Percentiles rank a stretch among this genome's conserved stretches.
phyloP scores from a whole-genome alignment of 495 filamentous ascomycete genomes.

The Xylaria nigripes region DNA sequence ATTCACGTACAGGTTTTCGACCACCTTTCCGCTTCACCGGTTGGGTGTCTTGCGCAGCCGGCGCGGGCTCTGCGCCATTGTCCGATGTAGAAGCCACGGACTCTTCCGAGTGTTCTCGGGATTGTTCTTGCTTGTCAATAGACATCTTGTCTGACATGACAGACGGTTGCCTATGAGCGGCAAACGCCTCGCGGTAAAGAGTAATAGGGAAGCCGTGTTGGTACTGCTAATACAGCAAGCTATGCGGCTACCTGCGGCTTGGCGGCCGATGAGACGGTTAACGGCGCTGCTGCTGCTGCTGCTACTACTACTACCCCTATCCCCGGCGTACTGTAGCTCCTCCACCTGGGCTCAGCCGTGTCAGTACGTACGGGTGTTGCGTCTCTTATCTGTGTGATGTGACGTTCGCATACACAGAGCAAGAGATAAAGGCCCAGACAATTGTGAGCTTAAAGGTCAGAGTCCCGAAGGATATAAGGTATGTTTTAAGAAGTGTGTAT shows the following conservation, averaged over 20 bases:
- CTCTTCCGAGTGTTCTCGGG: constrained; percentile 45
- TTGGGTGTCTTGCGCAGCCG: constrained; percentile 36
- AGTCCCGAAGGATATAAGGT: not conserved
- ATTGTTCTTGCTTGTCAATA: constrained; percentile 47
- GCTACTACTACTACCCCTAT: not conserved
- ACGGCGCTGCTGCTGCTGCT: not conserved
- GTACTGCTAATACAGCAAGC: not conserved
- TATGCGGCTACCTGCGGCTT: constrained; percentile 8
- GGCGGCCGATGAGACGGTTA: constrained; percentile 4
- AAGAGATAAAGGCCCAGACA: not conserved
- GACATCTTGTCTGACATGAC: constrained; percentile 53
- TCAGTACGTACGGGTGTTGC: not conserved
- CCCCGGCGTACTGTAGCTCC: constrained; percentile 1
- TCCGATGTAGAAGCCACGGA: constrained; percentile 49
- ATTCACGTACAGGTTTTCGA: constrained; percentile 79
- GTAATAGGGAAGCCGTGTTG: constrained; percentile 2
- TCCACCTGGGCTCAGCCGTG: constrained; percentile 1
- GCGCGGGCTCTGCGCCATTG: constrained; percentile 33
- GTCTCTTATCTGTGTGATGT: constrained; percentile 1
- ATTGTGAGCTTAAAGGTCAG: constrained; percentile 7
- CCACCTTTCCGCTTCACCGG: constrained; percentile 87
- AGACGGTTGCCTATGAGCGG: constrained; percentile 27
- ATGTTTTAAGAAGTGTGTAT: not conserved
- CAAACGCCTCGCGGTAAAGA: constrained; percentile 24
- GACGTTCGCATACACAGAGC: not conserved